Base-by-base conservation (phyloP, 495 filamentous ascomycete species). In the Aspergillus diversus region DNA sequence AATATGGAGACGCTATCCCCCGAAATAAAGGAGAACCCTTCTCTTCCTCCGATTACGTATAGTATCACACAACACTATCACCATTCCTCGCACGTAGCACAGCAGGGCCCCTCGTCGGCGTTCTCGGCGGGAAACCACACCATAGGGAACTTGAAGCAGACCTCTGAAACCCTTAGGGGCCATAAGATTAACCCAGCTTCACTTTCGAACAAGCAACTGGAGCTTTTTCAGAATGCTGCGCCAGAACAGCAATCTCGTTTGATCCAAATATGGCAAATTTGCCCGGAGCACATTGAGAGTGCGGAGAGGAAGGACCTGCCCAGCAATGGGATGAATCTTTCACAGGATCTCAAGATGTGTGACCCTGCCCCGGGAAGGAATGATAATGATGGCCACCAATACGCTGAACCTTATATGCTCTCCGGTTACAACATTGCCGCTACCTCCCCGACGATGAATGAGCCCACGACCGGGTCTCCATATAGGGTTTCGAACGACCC, bases 11-110 rank as follows among this genome's bases (percentile, higher is more conserved):
- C 56, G 4, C 58, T 67, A 11, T 54, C 60, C 9, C 56, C 61
- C 11, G 59, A 33, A 43, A 49, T n/a, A 16, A 33, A 49, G n/a
- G 59, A 48, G 16, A 6, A 49, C 27, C 39, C 32, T 5, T 50
- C 58, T 37, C 39, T 31, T 56, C 39, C 68, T 31, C 68, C 75
- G 12, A 83, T 85, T 60, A 78, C 80, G 56, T 92, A 91, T 75
- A 88, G 86, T 57, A 84, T 91, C 64, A 82, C 88, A 12, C 88
- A 89, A 64, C 90, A 92, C 72, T 92, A 92, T 71, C 86, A 89
- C 66, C 90, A 92, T 70, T 90, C 89, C 3, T 73, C 86, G 33
- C 89, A 91, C 63, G 61, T 73, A 73, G 69, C 63, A 12, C 79
- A 83, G 33, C 82, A 81, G 7, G 74, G 76, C 2, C 75, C 51